Percentiles rank a stretch among this genome's conserved stretches.
Conservation (phyloP, 169 alveolate species). For the Cryptosporidium meleagridis region DNA sequence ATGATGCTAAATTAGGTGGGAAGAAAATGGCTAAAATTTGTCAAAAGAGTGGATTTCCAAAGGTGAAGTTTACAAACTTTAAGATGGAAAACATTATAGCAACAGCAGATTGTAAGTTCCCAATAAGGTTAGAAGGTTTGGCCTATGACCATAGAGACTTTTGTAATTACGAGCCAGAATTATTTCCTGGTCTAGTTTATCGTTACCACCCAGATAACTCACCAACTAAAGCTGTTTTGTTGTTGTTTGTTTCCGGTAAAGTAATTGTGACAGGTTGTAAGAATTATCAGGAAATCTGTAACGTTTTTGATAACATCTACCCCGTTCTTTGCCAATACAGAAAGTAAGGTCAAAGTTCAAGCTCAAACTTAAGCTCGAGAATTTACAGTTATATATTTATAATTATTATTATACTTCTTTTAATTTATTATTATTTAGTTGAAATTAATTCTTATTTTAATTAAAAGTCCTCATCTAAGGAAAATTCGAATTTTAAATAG, state of each 20-base stretch:
- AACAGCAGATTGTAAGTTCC: slow-evolving; percentile 95
- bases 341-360: slow-evolving; percentile 77
- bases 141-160: slow-evolving; percentile 91
- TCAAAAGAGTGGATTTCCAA: slow-evolving; percentile 90
- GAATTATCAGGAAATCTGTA: slow-evolving; percentile 89
- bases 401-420: background rate
- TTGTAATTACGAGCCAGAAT: slow-evolving; percentile 97
- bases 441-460: slow-evolving; percentile 12
- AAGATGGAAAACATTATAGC: slow-evolving; percentile 98
- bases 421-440: background rate
- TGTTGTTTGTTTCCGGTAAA: slow-evolving; percentile 98
- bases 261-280: slow-evolving; percentile 98
- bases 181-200: slow-evolving; percentile 96
- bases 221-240: slow-evolving; percentile 92
- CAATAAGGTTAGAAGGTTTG: slow-evolving; percentile 96
- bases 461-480: slow-evolving; percentile 54
- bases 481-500: slow-evolving; percentile 16
- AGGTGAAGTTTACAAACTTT: slow-evolving; percentile 89
- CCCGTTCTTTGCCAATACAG: slow-evolving; percentile 90
- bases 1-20: slow-evolving; percentile 92
- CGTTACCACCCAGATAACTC: slow-evolving; percentile 80
- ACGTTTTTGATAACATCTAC: slow-evolving; percentile 90
- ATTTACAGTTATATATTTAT: background rate
- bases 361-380: background rate
- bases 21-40: slow-evolving; percentile 94